Base-by-base conservation (phyloP, 257 asterid species). In the Asclepias syriaca region DNA sequence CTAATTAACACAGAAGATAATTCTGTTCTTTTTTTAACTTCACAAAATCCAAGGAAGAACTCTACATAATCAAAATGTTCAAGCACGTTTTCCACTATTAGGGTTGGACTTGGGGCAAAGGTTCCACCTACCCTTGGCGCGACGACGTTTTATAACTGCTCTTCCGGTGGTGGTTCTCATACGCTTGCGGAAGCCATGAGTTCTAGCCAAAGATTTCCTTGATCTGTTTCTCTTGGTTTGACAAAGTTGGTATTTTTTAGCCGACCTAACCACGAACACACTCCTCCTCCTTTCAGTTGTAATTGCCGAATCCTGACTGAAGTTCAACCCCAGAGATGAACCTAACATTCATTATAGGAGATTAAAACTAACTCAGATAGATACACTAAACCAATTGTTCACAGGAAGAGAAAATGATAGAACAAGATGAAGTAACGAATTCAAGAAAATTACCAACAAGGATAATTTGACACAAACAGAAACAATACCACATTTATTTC, bases 171-270 rank as follows among this genome's bases (percentile, higher is more conserved):
- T 89, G 70, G 98, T 94, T 60, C 97, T 88, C 98, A 91, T 94
- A 49, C 96, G 92, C 86, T 79, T 85, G 57, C 96, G 90, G 63
- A 94, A 94, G n/a, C 98, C 98, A 64, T 91, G 97, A 3, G 97
- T 91, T 43, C 98, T 78, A 61, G 98, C 97, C 69, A 94, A 85
- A 1, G 98, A 91, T 81, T 94, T 94, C 69, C 98, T 82, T 34
- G 98, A 90, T 70, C 96, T 85, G 60, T 89, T 87, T 83, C 97
- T 90, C 90, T 93, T 93, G 12, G 97, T 93, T 75, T 92, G 98
- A 69, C 97, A 92, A 51, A 92, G 96, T 11, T 64, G 4, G 59
- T 77, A 90, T 65, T 85, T 92, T 6, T 74, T 66, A 32, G 98
- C 96, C 21, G 98, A 95, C 77, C 79, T 78, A 72, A 90, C 92